Conservation (phyloP, 768 basidiomycete genomes). For the Boletus rubescentipes region DNA sequence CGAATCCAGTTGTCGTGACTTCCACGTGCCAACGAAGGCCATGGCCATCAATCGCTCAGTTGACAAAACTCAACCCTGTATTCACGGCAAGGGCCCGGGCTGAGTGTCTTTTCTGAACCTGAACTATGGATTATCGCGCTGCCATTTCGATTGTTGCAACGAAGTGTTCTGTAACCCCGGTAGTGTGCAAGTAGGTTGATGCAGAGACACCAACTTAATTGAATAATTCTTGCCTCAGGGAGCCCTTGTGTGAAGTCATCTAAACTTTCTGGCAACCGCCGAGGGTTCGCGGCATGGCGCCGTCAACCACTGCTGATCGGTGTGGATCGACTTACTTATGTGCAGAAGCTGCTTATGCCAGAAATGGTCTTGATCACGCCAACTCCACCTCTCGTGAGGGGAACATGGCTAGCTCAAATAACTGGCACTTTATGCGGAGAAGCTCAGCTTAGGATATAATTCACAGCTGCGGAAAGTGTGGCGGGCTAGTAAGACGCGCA, state of each 20-base stretch:
- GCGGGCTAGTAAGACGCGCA: background rate
- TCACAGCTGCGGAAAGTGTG: background rate
- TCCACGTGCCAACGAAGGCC: conserved; percentile 10
- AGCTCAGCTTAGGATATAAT: background rate
- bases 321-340: background rate
- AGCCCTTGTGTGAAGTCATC: too few relatives aligned
- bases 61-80: background rate
- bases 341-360: background rate
- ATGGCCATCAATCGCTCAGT: background rate
- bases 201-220: too few relatives aligned
- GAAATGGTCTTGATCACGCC: background rate
- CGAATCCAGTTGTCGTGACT: background rate
- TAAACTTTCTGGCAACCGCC: too few relatives aligned
- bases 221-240: too few relatives aligned
- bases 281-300: background rate
- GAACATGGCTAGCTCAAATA: background rate
- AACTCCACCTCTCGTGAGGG: background rate
- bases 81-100: background rate
- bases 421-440: background rate
- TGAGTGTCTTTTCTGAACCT: background rate
- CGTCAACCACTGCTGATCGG: background rate
- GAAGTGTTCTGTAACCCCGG: background rate
- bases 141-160: background rate
- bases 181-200: background rate
- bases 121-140: background rate